Evolutionary conservation across 2,329 filamentous ascomycete genomes (phyloP).

Genomic region (Metarhizium rileyi): DNA sequence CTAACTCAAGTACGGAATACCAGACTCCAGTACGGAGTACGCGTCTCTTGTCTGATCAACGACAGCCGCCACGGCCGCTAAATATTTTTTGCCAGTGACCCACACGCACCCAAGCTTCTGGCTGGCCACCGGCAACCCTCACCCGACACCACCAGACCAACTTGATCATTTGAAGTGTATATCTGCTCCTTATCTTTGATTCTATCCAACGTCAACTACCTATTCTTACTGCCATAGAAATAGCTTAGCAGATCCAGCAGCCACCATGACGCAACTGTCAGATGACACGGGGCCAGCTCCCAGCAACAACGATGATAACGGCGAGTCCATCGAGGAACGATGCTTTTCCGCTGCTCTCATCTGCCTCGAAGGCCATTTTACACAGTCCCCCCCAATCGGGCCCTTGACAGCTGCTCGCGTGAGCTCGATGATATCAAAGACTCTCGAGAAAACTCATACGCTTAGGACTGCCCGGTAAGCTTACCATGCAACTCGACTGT

Average conservation of each 20-base stretch:
- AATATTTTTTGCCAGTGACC: no score
- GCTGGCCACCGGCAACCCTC: not conserved
- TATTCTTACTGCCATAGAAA: not conserved
- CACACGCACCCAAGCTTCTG: no score
- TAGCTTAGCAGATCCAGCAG: not conserved
- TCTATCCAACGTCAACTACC: not conserved
- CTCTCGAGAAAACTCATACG: constrained; percentile 54
- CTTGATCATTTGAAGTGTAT: not conserved
- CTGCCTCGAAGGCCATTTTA: constrained; percentile 53
- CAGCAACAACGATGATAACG: constrained; percentile 13
- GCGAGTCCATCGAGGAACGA: constrained; percentile 52
- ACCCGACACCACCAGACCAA: not conserved
- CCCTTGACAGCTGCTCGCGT: constrained; percentile 44
- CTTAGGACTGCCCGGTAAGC: constrained; percentile 48
- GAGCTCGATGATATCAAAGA: constrained; percentile 47
- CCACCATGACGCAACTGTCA: constrained; percentile 16
- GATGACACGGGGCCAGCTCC: constrained; percentile 14
- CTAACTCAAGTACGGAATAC: no score
- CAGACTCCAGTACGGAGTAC: no score
- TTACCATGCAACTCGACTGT: not conserved
- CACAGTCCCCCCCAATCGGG: constrained; percentile 46
- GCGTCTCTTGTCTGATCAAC: no score
- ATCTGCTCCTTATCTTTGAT: not conserved
- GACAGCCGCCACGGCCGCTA: no score
- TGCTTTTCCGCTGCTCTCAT: constrained; percentile 51